Conservation (phyloP, 2,329 filamentous ascomycete genomes). For the Hymenoscyphus salicellus region DNA sequence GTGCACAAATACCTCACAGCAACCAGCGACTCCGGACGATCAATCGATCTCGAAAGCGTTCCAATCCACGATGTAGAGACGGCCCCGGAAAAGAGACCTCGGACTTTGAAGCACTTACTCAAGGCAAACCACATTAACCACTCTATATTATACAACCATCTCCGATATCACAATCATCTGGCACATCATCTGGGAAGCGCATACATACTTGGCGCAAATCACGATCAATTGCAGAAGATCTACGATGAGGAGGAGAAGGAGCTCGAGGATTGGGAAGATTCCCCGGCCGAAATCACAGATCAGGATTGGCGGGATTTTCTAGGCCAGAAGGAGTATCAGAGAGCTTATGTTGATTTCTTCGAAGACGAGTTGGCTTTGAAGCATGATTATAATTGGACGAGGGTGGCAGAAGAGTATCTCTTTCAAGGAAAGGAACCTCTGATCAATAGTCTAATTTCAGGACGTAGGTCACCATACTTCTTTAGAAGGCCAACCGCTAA, state of each 20-base stretch:
- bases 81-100: conserved; percentile 70
- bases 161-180: conserved; percentile 77
- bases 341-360: conserved; percentile 91
- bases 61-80: conserved; percentile 78
- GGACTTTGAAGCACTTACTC: conserved; percentile 85
- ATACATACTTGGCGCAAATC: conserved; percentile 76
- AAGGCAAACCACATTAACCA: conserved; percentile 91
- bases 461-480: conserved; percentile 57
- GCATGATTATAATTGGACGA: conserved; percentile 77
- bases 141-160: conserved; percentile 73
- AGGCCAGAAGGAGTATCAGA: conserved; percentile 76
- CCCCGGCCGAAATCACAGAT: conserved; percentile 77
- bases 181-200: conserved; percentile 80
- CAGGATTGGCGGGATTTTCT: conserved; percentile 86
- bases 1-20: conserved; percentile 37
- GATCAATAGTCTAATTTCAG: conserved; percentile 74
- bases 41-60: conserved; percentile 62
- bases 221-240: conserved; percentile 70
- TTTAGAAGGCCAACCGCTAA: conserved; percentile 10
- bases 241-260: conserved; percentile 73
- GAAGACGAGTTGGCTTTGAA: conserved; percentile 79
- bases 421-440: conserved; percentile 72
- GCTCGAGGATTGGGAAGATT: conserved; percentile 77
- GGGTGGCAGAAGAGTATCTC: conserved; percentile 71
- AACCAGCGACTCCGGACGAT: conserved; percentile 33